Base-by-base conservation (phyloP, 2,329 filamentous ascomycete species). In the Mollisiaceae sp. region DNA sequence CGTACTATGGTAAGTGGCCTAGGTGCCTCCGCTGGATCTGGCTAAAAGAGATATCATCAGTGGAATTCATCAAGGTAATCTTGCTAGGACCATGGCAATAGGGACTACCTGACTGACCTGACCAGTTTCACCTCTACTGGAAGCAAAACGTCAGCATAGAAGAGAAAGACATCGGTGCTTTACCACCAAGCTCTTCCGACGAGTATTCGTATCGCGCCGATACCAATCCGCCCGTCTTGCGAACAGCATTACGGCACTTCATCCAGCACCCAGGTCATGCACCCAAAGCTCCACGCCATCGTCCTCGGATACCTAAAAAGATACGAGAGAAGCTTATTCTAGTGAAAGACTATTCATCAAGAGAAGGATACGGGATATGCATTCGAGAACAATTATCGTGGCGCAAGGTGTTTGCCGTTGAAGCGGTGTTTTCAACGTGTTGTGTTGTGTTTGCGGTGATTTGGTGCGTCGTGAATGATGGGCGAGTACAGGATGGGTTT, bases 261-360 rank as follows among this genome's bases (percentile, higher is more conserved):
- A 57, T 57, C 54, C 32, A 57, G 18, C 15, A 57, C 4, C 54
- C 54, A 12, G 4, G 8, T 12, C 54, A 57, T 38, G 54, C 54
- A 57, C 27, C 9, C 18, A 57, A 38, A 22, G 8, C 4, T 36
- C 24, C 32, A n/a, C 54, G 15, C 36, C 24, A 57, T 38, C 54
- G 32, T 18, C 54, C 54, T 18, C 15, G 32, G 27, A 57, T 57
- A 4, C 54, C 54, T 6, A 57, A 57, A 32, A 38, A 38, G 20
- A 4, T 55, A 3, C 24, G 24, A 32, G 9, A 55, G 24, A 35
- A 55, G 24, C 47, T 52, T n/a, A 11, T 52, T 6, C 22, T 27
- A 32, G 20, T 32, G 50, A n/a, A 55, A 6, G 9, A 36, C 6
- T 18, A 24, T 11, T 14, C 20, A 2, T 15, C 15, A 8, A 41